A percentile compares a stretch with the other conserved stretches of the same genome.
These are phyloP conservation scores for Entomortierella parvispora DNA, from an alignment of 192 early-diverging fungal genomes.

Conservation along the genomic window DNA sequence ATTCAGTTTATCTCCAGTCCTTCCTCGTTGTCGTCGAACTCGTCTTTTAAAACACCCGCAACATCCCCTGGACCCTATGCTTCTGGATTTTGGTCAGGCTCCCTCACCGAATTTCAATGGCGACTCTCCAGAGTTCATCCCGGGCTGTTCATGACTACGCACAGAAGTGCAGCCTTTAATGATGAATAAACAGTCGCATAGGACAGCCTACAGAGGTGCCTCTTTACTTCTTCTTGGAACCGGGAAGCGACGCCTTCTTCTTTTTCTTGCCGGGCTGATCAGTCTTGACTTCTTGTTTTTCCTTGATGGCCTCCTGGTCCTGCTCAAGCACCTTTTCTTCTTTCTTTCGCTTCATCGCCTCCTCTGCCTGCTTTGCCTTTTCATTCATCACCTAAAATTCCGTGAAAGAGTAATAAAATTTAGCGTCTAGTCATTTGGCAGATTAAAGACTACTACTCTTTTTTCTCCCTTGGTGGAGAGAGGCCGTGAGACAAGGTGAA, in stretches of 20 bases:
- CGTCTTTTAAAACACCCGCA: background rate
- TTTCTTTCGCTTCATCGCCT: conserved; percentile 58
- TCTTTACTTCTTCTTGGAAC: conserved; percentile 33
- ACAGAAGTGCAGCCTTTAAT: background rate
- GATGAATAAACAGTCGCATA: background rate
- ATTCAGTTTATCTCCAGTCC: background rate
- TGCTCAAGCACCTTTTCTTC: conserved; percentile 61
- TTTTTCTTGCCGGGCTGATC: conserved; percentile 43
- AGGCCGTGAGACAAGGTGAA: too few relatives aligned
- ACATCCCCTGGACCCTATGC: background rate
- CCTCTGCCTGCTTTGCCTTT: conserved; percentile 58
- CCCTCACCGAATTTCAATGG: conserved; percentile 2
- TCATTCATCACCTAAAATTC: conserved; percentile 53
- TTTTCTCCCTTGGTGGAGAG: too few relatives aligned
- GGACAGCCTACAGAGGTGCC: background rate
- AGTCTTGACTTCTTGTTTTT: conserved; percentile 59
- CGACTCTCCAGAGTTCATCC: background rate
- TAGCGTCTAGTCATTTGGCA: background rate
- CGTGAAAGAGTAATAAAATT: background rate
- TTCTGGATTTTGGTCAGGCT: background rate
- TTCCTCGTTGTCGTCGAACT: background rate
- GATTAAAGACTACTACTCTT: too few relatives aligned
- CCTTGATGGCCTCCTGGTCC: conserved; percentile 54
- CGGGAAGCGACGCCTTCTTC: conserved; percentile 8
- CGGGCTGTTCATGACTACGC: background rate